Percentiles rank a stretch among this genome's conserved stretches.
These are phyloP conservation scores for Alternaria ventricosa DNA, from an alignment of 2,329 filamentous ascomycete genomes.

Conservation along the genomic window DNA sequence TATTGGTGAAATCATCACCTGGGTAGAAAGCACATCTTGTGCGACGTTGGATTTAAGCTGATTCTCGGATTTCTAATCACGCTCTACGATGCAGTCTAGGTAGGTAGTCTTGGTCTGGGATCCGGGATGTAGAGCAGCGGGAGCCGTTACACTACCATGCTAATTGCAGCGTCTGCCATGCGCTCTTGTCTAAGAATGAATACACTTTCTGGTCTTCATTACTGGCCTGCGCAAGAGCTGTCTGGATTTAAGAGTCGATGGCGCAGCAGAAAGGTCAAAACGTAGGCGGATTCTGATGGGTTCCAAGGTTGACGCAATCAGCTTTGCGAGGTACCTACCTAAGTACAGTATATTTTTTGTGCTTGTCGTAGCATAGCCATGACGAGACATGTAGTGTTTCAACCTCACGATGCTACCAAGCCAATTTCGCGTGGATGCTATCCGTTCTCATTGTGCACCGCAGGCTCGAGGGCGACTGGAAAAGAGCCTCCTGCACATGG, in stretches of 20 bases:
- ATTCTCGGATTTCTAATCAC: neutral
- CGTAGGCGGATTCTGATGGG: neutral
- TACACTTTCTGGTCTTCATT: neutral
- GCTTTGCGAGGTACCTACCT: no score
- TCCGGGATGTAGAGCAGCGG: neutral
- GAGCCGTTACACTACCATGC: neutral
- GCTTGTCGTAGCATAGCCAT: neutral
- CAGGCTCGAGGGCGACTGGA: neutral
- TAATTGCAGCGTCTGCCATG: neutral
- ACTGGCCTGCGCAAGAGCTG: neutral
- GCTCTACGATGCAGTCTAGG: neutral
- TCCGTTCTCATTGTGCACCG: neutral
- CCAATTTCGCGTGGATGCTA: neutral
- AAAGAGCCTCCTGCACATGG: neutral
- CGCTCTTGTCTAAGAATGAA: neutral
- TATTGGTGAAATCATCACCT: neutral
- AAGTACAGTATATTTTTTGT: no score
- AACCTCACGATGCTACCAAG: no score
- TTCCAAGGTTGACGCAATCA: no score
- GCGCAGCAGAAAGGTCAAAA: neutral
- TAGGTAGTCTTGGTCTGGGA: neutral
- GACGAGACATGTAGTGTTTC: neutral
- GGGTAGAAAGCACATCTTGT: neutral
- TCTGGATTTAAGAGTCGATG: no score
- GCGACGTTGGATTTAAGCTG: neutral